Evolutionary conservation across 441 rosid species (phyloP).

Genomic region (Gossypium trilobum): DNA sequence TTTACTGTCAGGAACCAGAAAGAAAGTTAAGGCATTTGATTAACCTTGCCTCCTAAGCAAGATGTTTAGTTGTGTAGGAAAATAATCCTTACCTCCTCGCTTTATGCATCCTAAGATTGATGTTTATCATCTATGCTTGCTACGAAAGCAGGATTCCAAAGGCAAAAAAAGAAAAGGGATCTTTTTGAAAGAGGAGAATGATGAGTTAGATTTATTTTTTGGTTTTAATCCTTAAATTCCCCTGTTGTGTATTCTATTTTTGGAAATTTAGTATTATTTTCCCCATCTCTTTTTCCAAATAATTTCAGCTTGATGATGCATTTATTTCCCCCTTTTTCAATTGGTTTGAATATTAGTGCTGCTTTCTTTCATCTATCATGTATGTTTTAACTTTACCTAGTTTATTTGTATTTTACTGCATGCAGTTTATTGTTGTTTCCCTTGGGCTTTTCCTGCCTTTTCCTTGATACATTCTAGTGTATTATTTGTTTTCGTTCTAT

Average conservation of each 20-base stretch:
- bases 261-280: neutral
- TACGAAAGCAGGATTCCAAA: neutral
- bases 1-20: neutral
- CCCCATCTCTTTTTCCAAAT: neutral
- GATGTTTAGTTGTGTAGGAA: neutral
- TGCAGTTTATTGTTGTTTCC: no score
- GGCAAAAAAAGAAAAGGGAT: neutral
- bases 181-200: neutral
- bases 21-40: neutral
- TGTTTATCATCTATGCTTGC: neutral
- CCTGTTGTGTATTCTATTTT: neutral
- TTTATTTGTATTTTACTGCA: neutral
- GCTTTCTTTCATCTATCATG: neutral
- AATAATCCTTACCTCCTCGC: neutral
- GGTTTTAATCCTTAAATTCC: slow-evolving; percentile 1
- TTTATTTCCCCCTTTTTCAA: neutral
- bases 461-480: neutral
- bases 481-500: neutral
- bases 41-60: neutral
- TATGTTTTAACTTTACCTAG: neutral
- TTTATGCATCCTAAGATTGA: neutral
- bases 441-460: neutral
- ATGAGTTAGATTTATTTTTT: neutral
- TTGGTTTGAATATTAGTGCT: neutral
- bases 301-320: neutral